Conservation (phyloP, 441 rosid genomes). For the Pelargonium citronellum region DNA sequence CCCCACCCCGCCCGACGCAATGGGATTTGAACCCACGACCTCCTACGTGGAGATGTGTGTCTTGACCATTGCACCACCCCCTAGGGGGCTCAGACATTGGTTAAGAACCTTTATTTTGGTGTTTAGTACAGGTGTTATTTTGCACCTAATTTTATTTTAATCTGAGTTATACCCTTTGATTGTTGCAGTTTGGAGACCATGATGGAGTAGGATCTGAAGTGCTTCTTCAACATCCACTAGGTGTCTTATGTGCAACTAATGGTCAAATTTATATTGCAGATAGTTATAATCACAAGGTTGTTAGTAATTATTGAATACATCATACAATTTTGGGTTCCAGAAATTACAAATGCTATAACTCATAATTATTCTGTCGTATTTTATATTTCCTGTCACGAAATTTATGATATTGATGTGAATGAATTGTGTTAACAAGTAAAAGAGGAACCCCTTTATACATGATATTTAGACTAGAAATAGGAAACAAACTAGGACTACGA, state of each 20-base stretch:
- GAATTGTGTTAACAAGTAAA: too few species aligned
- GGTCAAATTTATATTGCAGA: conserved; percentile 84
- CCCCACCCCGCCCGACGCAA: too few species aligned
- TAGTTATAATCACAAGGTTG: conserved; percentile 95
- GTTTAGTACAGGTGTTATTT: conserved; percentile 1
- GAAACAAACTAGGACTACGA: too few species aligned
- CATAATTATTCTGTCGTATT: too few species aligned
- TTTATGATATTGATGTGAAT: too few species aligned
- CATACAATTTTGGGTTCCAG: not conserved
- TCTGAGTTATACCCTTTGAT: not conserved
- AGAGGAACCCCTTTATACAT: too few species aligned
- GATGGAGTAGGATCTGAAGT: conserved; percentile 88
- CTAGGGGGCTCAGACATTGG: too few species aligned
- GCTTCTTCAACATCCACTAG: conserved; percentile 91
- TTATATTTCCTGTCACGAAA: too few species aligned
- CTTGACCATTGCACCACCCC: too few species aligned
- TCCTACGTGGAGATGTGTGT: too few species aligned
- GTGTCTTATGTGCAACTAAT: conserved; percentile 64
- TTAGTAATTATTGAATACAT: not conserved
- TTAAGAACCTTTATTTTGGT: not conserved
- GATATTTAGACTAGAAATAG: too few species aligned
- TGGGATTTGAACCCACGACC: too few species aligned
- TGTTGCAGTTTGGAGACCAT: conserved; percentile 80
- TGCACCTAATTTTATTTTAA: not conserved
- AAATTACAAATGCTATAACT: not conserved